Base-by-base conservation (phyloP, 2,329 filamentous ascomycete species). In the Blastomyces emzantsi region DNA sequence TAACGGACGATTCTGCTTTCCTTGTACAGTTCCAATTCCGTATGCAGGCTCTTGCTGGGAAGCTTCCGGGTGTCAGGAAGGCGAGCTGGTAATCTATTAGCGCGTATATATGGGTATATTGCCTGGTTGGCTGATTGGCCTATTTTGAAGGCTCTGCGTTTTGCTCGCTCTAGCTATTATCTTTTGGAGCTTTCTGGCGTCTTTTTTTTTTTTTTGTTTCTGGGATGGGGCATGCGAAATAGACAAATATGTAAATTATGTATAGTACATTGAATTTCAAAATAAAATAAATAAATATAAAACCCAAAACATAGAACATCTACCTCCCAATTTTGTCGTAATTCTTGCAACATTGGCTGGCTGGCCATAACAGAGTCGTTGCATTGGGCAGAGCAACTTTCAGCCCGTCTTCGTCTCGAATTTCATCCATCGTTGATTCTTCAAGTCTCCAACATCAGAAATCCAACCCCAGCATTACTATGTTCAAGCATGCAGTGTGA, bases 51-150 rank as follows among this genome's bases (percentile, higher is more conserved):
- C 79, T 97, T 67, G 87, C 84, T 41, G 94, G 94, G 60, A 86
- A 90, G 66, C 75, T 99, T 62, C 93, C 94, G 0, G 94, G 94
- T 71, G 94, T 99, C 63, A 91, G 88, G 83, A 96, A 96, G 82
- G 94, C 94, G 60, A 95, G 90, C 78, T 99, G 94, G 94, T 99
- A 90, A 70, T 64, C 7, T 25, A 22, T 61, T 33, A n/a, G n/a
- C 13, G n/a, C 25, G 47, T 2, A 54, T 22, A 17, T 22, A 7
- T 57, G 33, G n/a, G 33, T 17, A 17, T 57, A 41, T 11, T 13
- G 30, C 17, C n/a, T 47, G 15, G 39, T n/a, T 45, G 43, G 43
- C 7, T 45, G 43, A 45, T 17, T 47, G 52, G 33, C 7, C 19
- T 43, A 22, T 11, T 33, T 47, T 19, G 52, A 3, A 36, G 25